A percentile compares a stretch with the other conserved stretches of the same genome.
These are phyloP conservation scores for Populus davidiana DNA, from an alignment of 345 rosid genomes.

Conservation along the genomic window DNA sequence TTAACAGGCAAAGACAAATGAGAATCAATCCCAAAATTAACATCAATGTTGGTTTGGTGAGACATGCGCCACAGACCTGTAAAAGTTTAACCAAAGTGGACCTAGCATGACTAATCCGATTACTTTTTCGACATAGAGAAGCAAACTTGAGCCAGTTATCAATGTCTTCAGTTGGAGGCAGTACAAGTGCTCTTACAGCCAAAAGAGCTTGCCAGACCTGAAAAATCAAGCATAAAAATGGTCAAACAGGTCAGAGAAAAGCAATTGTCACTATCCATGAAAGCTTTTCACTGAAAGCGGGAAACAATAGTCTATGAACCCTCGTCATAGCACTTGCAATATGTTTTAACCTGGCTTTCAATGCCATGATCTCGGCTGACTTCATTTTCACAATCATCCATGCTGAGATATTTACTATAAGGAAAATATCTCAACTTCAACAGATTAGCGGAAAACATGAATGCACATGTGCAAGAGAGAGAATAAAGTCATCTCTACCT, in stretches of 20 bases:
- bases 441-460: background rate
- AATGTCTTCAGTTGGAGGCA: conserved; percentile 89
- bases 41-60: background rate
- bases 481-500: conserved; percentile 44
- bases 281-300: background rate
- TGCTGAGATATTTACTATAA: background rate
- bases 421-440: background rate
- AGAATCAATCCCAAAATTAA: background rate
- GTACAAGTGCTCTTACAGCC: conserved; percentile 87
- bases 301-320: background rate
- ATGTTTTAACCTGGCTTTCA: background rate
- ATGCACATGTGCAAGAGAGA: background rate
- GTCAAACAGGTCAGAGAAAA: background rate
- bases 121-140: conserved; percentile 83
- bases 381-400: background rate
- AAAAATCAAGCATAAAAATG: conserved; percentile 10
- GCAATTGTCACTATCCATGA: background rate
- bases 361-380: background rate
- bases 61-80: conserved; percentile 49
- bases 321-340: background rate
- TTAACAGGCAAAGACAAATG: conserved; percentile 6
- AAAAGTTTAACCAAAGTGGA: conserved; percentile 87
- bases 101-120: conserved; percentile 92
- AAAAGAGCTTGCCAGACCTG: conserved; percentile 96
- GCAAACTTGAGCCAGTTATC: conserved; percentile 97